Evolutionary conservation across 225 moss, liverwort and hornwort species (phyloP), one percentile per base, ranked within the genome.

Genomic region (Polytrichum formosum): DNA sequence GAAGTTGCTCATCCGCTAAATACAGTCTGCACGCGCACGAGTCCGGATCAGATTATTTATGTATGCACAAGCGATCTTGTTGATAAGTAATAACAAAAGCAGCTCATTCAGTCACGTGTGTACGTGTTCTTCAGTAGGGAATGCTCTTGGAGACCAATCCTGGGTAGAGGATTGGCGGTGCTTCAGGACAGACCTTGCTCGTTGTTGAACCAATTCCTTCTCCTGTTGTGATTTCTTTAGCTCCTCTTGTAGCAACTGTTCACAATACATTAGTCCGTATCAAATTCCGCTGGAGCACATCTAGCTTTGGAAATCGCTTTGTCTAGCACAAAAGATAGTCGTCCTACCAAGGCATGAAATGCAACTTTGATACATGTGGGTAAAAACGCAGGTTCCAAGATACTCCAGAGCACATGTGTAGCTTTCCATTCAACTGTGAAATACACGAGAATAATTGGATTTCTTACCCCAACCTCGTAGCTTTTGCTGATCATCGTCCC

Each of bases 401-500:
- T 37, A 37, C 37, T 3, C 37, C 9, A 10, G 10, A 37, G 7
- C 31, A 46, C 10, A 46, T 46, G 16, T 4, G 13, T 4, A 16
- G 16, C 13, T 46, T 46, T 4, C 46, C 46, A 46, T 46, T 16
- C 46, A 46, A 16, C 13, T 46, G 13, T 46, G 16, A 46, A 46
- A 46, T 7, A 46, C 16, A 4, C 13, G 2, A 46, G 16, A 13
- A 13, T 46, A 13, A 46, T 46, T 46, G 46, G 46, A 46, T 13
- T 16, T 60, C 81, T 78, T 61, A 84, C 84, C 81, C 75, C 84
- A 25, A 84, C 73, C 78, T 84, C 81, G 61, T 81, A 81, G 28
- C 73, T 78, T 71, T 81, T 81, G 67, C 84, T 84, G 81, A 46
- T 28, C 56, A 62, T 29, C 66, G 22, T 22, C 61, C 70, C 56